A percentile compares a stretch with the other conserved stretches of the same genome.
These are phyloP conservation scores for Penicillium sp. DNA, from an alignment of 2,329 filamentous ascomycete genomes.

Conservation along the genomic window DNA sequence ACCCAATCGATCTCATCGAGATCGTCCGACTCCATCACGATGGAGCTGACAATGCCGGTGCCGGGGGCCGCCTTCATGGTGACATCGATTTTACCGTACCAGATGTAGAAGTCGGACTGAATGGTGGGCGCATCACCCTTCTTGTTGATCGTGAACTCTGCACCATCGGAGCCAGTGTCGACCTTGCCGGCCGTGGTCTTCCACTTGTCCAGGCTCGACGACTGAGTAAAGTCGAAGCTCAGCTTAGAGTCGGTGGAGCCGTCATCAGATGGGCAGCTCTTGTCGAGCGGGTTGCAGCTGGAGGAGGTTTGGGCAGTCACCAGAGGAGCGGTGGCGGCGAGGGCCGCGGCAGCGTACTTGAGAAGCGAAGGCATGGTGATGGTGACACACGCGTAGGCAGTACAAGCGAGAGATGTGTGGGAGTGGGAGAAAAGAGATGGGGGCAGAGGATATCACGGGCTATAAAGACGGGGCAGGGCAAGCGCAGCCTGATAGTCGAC, in stretches of 20 bases:
- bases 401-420: constrained; percentile 12
- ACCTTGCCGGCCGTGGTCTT: constrained; percentile 65
- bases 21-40: constrained; percentile 88
- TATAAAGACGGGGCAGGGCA: too few relatives aligned
- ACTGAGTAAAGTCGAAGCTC: constrained; percentile 44
- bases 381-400: neutral
- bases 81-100: constrained; percentile 90
- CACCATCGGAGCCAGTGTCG: constrained; percentile 67
- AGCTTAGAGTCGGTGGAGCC: constrained; percentile 57
- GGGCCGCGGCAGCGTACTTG: constrained; percentile 31
- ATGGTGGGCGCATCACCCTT: constrained; percentile 84
- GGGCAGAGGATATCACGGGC: neutral
- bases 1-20: constrained; percentile 97
- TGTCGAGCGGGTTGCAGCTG: constrained; percentile 64
- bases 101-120: constrained; percentile 89
- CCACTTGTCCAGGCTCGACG: constrained; percentile 59
- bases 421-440: constrained; percentile 2
- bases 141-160: constrained; percentile 71
- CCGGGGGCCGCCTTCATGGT: constrained; percentile 82
- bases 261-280: constrained; percentile 63
- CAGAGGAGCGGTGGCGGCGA: constrained; percentile 33
- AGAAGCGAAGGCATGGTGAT: constrained; percentile 31
- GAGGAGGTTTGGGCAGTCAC: constrained; percentile 68
- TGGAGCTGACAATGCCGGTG: constrained; percentile 84
- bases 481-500: too few relatives aligned